A percentile compares a stretch with the other conserved stretches of the same genome.
Evolutionary conservation across 2,329 filamentous ascomycete species (phyloP).

Genomic region (Epichloe uncinata): DNA sequence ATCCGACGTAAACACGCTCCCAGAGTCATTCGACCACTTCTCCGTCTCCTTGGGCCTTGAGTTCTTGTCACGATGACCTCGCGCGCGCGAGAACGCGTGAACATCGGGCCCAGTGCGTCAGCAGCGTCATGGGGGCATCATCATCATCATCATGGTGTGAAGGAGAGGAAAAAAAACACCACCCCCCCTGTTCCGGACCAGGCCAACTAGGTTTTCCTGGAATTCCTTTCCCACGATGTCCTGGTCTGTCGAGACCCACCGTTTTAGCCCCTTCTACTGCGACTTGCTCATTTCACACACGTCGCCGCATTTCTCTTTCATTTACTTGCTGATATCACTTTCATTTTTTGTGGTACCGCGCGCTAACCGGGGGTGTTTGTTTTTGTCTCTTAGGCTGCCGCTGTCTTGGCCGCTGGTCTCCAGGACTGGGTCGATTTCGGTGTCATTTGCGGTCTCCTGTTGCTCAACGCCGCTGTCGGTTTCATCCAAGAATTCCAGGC

Average conservation of each 20-base stretch:
- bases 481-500: conserved; percentile 86
- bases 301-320: background rate
- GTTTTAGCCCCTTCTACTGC: background rate
- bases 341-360: background rate
- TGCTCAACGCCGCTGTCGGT: conserved; percentile 76
- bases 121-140: no score
- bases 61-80: background rate
- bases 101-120: background rate
- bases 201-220: background rate
- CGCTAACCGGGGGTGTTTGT: conserved; percentile 13
- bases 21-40: background rate
- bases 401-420: conserved; percentile 69
- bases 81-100: background rate
- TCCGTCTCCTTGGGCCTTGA: no score
- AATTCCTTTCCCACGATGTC: background rate
- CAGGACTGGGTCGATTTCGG: conserved; percentile 88
- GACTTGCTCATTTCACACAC: background rate
- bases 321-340: background rate
- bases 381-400: conserved; percentile 43
- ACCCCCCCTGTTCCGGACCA: no score
- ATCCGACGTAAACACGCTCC: conserved; percentile 8
- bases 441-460: conserved; percentile 71
- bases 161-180: no score
- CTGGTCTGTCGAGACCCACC: background rate
- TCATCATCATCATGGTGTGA: no score